Percentiles rank a stretch among this genome's conserved stretches.
phyloP scores from a whole-genome alignment of 2,329 filamentous ascomycete genomes.

The Phyllosticta citribraziliensis region DNA sequence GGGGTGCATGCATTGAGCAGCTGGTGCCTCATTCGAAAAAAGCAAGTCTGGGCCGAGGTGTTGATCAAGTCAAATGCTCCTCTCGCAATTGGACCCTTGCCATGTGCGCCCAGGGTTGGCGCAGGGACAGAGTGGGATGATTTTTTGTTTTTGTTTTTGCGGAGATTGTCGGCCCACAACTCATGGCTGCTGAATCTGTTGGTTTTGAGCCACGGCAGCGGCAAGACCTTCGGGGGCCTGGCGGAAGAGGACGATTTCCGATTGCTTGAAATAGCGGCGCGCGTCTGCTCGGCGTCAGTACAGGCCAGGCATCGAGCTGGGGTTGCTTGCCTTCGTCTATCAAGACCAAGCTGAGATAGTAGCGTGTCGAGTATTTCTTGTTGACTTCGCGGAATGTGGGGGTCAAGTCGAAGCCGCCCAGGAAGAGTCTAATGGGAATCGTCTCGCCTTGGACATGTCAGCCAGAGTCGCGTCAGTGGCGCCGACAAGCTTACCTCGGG shows the following conservation, averaged over 20 bases:
- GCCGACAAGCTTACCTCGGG: conserved; percentile 55
- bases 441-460: conserved; percentile 54
- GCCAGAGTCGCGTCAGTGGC: not conserved
- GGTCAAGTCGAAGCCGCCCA: conserved; percentile 93
- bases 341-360: conserved; percentile 91
- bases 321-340: conserved; percentile 72
- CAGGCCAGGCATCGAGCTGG: not conserved
- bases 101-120: not conserved
- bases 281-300: conserved; percentile 53
- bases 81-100: not conserved
- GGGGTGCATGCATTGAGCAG: not conserved
- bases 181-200: conserved; percentile 30
- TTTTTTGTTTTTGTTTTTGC: not conserved
- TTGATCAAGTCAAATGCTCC: not conserved
- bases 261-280: conserved; percentile 97
- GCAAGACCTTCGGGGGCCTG: conserved; percentile 51
- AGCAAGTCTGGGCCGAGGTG: not conserved
- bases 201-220: conserved; percentile 39
- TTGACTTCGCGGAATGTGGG: conserved; percentile 99
- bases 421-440: conserved; percentile 92
- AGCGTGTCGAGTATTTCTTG: conserved; percentile 98
- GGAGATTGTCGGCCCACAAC: not conserved
- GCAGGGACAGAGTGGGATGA: not conserved
- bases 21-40: not conserved
- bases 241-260: conserved; percentile 92